These are phyloP conservation scores for Seiridium cupressi DNA, from an alignment of 2,329 filamentous ascomycete genomes.

Conservation along the genomic window DNA sequence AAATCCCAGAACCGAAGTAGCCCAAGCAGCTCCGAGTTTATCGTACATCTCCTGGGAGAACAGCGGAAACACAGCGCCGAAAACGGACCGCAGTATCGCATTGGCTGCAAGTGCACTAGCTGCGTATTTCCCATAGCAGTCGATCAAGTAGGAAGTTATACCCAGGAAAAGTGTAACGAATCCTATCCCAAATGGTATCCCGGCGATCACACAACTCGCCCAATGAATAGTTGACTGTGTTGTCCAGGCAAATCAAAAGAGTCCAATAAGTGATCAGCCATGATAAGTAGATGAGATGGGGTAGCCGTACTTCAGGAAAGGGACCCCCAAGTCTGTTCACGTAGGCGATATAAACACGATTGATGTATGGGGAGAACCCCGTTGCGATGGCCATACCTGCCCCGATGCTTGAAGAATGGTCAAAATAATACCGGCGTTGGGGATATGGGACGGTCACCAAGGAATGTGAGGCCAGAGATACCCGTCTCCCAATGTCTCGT, in stretches of 20 bases:
- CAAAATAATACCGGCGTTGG: too few relatives aligned
- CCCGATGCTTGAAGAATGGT: constrained; percentile 27
- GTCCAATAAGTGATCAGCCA: constrained; percentile 6
- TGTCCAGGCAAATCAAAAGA: neutral
- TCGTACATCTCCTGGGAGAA: constrained; percentile 49
- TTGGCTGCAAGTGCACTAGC: constrained; percentile 58
- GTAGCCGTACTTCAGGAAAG: constrained; percentile 5
- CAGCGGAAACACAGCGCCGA: constrained; percentile 53
- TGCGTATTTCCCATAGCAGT: constrained; percentile 52
- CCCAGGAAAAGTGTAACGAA: constrained; percentile 20
- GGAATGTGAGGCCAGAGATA: constrained; percentile 41
- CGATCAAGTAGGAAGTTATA: constrained; percentile 45
- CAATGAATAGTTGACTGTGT: neutral
- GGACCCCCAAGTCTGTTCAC: neutral
- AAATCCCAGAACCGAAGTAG: constrained; percentile 53
- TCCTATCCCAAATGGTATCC: constrained; percentile 4
- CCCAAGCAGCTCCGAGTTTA: constrained; percentile 54
- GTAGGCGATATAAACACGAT: constrained; percentile 18
- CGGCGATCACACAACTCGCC: neutral
- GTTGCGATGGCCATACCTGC: constrained; percentile 32
- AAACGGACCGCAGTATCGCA: constrained; percentile 47
- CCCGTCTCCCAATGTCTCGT: constrained; percentile 38
- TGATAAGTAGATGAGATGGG: neutral
- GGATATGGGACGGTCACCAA: constrained; percentile 18
- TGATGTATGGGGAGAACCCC: constrained; percentile 2